phyloP scores from a whole-genome alignment of 176 grass and related monocot genomes.

The Areca catechu region DNA sequence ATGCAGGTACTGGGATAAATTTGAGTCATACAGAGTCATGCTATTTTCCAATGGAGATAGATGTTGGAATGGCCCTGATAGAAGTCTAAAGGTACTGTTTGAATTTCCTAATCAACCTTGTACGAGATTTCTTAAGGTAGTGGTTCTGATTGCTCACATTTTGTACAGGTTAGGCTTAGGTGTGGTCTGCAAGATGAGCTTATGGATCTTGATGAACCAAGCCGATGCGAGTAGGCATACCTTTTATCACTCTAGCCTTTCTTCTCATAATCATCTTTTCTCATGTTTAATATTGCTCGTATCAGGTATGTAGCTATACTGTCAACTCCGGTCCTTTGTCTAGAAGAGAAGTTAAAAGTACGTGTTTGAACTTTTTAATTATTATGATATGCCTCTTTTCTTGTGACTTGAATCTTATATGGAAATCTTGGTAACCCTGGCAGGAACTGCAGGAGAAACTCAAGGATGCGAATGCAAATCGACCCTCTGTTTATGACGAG shows the following conservation, averaged over 20 bases:
- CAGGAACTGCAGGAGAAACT: slow-evolving; percentile 85
- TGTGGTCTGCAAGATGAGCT: slow-evolving; percentile 84
- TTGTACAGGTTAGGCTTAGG: slow-evolving; percentile 67
- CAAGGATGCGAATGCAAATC: slow-evolving; percentile 27
- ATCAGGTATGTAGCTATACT: slow-evolving; percentile 74
- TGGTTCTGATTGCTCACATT: slow-evolving; percentile 13
- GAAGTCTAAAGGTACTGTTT: slow-evolving; percentile 72
- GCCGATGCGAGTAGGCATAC: slow-evolving; percentile 90
- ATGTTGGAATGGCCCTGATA: slow-evolving; percentile 95
- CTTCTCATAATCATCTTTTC: no score
- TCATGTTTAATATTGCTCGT: slow-evolving; percentile 1
- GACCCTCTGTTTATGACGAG: slow-evolving; percentile 44
- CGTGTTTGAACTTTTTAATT: not conserved
- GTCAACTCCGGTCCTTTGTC: slow-evolving; percentile 64
- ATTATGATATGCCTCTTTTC: not conserved
- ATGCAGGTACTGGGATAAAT: slow-evolving; percentile 84
- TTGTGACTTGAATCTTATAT: slow-evolving; percentile 6
- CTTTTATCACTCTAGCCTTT: not conserved
- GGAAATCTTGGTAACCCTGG: slow-evolving; percentile 10
- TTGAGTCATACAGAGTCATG: slow-evolving; percentile 82
- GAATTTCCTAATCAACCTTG: not conserved
- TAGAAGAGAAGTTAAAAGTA: slow-evolving; percentile 80
- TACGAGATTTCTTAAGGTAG: not conserved
- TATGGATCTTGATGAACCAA: slow-evolving; percentile 76
- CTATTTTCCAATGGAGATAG: slow-evolving; percentile 72